Evolutionary conservation across 1,139 yeast genomes (phyloP).

Genomic region (Taphrina flavorubra): DNA sequence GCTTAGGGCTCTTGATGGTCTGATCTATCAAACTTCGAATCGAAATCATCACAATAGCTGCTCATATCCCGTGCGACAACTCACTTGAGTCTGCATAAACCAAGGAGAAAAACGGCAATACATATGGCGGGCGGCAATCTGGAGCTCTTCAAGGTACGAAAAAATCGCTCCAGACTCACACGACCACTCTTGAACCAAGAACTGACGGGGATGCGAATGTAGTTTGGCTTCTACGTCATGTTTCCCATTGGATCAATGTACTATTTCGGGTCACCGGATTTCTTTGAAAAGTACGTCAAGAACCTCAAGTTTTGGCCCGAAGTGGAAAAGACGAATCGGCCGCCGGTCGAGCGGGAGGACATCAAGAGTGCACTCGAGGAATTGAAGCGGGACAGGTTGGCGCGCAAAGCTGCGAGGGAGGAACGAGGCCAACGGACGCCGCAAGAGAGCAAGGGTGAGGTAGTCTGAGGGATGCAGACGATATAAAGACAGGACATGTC

Average conservation of each 20-base stretch:
- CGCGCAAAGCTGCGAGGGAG: constrained; percentile 20
- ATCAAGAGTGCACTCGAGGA: constrained; percentile 33
- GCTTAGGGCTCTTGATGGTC: too few relatives aligned
- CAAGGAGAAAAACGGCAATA: background rate
- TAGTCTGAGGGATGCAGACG: too few relatives aligned
- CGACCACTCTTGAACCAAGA: background rate
- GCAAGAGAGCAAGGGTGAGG: background rate
- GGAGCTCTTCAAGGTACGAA: constrained; percentile 36
- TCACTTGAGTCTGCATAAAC: background rate
- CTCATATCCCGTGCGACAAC: too few relatives aligned
- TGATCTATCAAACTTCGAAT: too few relatives aligned
- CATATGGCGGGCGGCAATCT: constrained; percentile 38
- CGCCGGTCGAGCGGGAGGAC: constrained; percentile 41
- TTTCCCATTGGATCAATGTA: constrained; percentile 40
- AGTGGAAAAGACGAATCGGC: constrained; percentile 37
- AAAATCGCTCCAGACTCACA: too few relatives aligned
- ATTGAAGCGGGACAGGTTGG: constrained; percentile 30
- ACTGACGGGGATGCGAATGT: background rate
- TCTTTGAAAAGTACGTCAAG: constrained; percentile 39
- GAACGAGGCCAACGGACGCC: background rate
- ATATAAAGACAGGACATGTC: too few relatives aligned
- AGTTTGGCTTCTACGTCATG: constrained; percentile 42
- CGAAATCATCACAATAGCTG: too few relatives aligned
- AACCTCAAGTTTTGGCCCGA: constrained; percentile 40
- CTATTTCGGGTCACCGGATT: constrained; percentile 40